Evolutionary conservation across 108 stramenopile genomes (phyloP).

Genomic region (Skeletonema marinoi): DNA sequence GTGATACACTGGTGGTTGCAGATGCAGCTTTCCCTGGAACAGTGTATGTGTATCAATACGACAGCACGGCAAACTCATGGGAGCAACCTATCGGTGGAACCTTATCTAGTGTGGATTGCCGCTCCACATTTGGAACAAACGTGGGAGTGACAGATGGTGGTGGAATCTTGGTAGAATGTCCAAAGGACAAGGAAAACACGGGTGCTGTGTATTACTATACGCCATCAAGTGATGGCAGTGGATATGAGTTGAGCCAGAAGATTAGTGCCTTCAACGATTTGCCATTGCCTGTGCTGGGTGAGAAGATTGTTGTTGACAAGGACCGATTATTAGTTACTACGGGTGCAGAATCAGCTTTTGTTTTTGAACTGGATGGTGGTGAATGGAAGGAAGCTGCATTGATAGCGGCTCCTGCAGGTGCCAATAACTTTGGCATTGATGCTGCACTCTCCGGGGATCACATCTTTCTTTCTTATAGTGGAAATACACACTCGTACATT

Average conservation of each 20-base stretch:
- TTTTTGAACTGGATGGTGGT: neutral
- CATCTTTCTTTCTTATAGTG: neutral
- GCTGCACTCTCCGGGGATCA: neutral
- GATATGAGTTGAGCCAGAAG: neutral
- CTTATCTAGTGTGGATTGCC: neutral
- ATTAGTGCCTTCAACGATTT: neutral
- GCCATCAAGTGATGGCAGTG: neutral
- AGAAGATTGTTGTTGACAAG: neutral
- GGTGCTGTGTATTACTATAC: neutral
- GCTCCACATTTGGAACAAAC: neutral
- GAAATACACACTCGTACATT: neutral
- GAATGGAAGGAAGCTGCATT: neutral
- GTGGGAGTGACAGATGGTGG: neutral
- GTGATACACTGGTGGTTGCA: neutral
- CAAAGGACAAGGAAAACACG: neutral
- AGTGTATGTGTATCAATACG: neutral
- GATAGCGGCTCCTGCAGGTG: neutral
- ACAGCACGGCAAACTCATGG: neutral
- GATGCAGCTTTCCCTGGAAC: neutral
- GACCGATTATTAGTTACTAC: neutral
- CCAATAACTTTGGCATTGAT: neutral
- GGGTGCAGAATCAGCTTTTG: neutral
- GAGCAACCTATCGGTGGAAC: neutral
- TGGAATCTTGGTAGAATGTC: neutral
- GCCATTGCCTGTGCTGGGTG: neutral